These are phyloP conservation scores for Ilyonectria sp. DNA, from an alignment of 2,329 filamentous ascomycete genomes.

Conservation along the genomic window DNA sequence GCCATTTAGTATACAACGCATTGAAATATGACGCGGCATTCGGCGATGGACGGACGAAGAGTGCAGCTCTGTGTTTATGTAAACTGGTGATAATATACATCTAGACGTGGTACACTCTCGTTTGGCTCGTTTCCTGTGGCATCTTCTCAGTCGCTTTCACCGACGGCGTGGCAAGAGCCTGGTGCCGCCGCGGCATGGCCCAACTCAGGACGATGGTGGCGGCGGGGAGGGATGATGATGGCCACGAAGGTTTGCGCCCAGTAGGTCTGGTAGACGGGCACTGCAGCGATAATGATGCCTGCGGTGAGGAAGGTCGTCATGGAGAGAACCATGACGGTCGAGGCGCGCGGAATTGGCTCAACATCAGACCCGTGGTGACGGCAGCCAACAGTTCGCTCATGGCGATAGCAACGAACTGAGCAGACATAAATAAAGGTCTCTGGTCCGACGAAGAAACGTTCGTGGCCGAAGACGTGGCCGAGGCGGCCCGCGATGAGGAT, in stretches of 20 bases:
- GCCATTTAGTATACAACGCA: constrained; percentile 9
- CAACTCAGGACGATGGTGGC: constrained; percentile 71
- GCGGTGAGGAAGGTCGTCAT: constrained; percentile 58
- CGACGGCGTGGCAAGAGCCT: constrained; percentile 52
- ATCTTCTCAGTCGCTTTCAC: constrained; percentile 15
- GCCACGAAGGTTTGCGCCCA: constrained; percentile 73
- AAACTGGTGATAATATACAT: background rate
- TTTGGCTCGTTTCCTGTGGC: constrained; percentile 8
- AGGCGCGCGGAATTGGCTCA: constrained; percentile 46
- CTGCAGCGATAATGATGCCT: constrained; percentile 58
- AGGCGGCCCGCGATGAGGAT: constrained; percentile 67
- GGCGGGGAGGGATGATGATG: constrained; percentile 61
- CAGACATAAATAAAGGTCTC: constrained; percentile 59
- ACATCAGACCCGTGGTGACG: constrained; percentile 55
- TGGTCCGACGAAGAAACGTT: constrained; percentile 61
- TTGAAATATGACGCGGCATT: constrained; percentile 11
- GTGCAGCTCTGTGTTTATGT: background rate
- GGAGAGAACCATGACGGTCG: constrained; percentile 57
- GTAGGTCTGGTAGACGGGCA: constrained; percentile 69
- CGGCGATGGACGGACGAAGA: constrained; percentile 1
- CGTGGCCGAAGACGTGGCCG: constrained; percentile 68
- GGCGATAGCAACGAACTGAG: constrained; percentile 53
- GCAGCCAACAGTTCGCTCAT: constrained; percentile 59
- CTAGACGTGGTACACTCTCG: background rate
- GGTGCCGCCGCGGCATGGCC: constrained; percentile 57